These are phyloP conservation scores for Coleophoma crateriformis DNA, from an alignment of 2,329 filamentous ascomycete species.

Conservation along the genomic window DNA sequence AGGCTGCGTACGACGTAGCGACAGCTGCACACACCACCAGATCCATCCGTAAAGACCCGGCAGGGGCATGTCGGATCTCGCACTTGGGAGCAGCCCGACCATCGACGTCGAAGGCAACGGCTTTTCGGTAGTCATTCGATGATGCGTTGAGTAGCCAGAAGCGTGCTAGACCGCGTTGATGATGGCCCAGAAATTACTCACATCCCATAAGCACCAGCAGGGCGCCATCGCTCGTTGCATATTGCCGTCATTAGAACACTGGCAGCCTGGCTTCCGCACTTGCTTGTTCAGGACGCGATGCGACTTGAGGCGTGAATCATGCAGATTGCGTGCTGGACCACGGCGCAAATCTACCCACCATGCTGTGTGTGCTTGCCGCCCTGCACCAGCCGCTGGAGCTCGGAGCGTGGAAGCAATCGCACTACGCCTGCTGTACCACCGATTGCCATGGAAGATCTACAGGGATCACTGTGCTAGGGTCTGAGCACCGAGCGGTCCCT, in stretches of 20 bases:
- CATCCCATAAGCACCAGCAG: background rate
- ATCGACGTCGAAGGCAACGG: background rate
- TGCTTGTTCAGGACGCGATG: too few relatives aligned
- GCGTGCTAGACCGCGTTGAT: background rate
- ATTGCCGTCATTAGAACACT: background rate
- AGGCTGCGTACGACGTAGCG: background rate
- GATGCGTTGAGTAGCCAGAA: background rate
- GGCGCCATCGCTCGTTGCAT: background rate
- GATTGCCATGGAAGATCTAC: conserved; percentile 7
- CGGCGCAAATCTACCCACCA: background rate
- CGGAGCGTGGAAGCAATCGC: too few relatives aligned
- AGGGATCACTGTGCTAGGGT: conserved; percentile 5
- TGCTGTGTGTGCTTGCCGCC: background rate
- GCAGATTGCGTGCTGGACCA: background rate
- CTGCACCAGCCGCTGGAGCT: conserved; percentile 6
- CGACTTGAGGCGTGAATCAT: background rate
- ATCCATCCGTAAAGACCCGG: background rate
- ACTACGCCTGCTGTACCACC: background rate
- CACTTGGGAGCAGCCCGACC: background rate
- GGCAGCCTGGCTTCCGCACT: background rate
- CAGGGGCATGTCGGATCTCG: background rate
- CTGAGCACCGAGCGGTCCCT: background rate
- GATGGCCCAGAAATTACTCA: background rate
- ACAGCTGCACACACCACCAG: background rate
- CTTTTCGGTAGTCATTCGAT: background rate